Evolutionary conservation across 345 rosid genomes (phyloP), one percentile per base, ranked within the genome.

Genomic region (Dipteronia dyeriana): DNA sequence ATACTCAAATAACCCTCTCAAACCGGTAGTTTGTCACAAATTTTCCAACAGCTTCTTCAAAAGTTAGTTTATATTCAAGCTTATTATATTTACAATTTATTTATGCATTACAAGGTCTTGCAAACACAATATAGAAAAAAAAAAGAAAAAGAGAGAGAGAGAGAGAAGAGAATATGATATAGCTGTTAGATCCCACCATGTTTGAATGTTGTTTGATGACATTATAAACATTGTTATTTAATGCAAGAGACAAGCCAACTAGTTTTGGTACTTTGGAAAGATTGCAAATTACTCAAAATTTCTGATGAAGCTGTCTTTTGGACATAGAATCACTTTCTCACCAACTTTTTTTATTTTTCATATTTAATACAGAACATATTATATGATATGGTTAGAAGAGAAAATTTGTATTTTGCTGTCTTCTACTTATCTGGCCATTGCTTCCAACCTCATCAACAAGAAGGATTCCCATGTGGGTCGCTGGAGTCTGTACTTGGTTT

Each of bases 131-230:
- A 2, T 2, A 31, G 0, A 31, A 31, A 3, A 4, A 31, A 31
- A 31, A 31, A 31, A 4, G 0, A 4, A 31, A 4, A 31, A 26
- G 1, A 26, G n/a, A n/a, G n/a, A n/a, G n/a, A n/a, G n/a, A 26
- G 1, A 26, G 1, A 26, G 26, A 26, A 31, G 2, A 16, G 7
- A 51, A 14, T 13, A 51, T 51, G 56, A 51, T 13, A 51, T 65
- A 66, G 49, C 49, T 38, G 69, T 38, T 47, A 39, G 25, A 39
- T 39, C 26, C 70, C 70, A n/a, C 51, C 70, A 66, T 38, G 70
- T 39, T 19, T 51, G 14, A 51, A 3, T 16, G 5, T 51, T 51
- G 14, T 51, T 49, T 49, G 54, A 13, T 49, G 54, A 11, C 16
- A 49, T 11, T 12, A 49, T 49, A 49, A 49, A 49, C 54, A 49